phyloP scores from a whole-genome alignment of 352 stramenopile genomes.

The Globisporangium nagaii region DNA sequence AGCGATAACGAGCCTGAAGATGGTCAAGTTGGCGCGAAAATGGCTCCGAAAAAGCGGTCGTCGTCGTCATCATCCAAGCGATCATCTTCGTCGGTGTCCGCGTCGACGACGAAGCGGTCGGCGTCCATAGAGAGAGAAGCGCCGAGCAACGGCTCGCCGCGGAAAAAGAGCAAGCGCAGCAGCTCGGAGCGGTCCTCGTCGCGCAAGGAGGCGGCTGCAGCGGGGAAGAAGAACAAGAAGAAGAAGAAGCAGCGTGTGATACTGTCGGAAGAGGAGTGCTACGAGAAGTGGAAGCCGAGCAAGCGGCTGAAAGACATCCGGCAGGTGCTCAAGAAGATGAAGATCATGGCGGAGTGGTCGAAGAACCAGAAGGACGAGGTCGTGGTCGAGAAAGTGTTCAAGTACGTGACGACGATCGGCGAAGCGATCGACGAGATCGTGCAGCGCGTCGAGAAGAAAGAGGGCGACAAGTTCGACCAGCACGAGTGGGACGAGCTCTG shows the following conservation, averaged over 20 bases:
- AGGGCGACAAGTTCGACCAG: constrained; percentile 4
- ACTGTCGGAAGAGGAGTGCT: constrained; percentile 46
- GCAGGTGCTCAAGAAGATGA: constrained; percentile 84
- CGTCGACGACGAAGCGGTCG: constrained; percentile 29
- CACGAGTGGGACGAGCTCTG: constrained; percentile 72
- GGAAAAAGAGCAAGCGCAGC: constrained; percentile 21
- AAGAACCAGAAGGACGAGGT: constrained; percentile 78
- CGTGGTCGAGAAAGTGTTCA: constrained; percentile 82
- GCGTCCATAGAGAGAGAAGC: constrained; percentile 17
- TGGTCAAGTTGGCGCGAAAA: constrained; percentile 27
- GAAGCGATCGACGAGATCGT: constrained; percentile 77
- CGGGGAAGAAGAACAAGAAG: constrained; percentile 2
- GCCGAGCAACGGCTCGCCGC: constrained; percentile 14
- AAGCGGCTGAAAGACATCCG: constrained; percentile 72
- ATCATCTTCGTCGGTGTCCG: too few relatives aligned
- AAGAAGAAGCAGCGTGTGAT: constrained; percentile 18
- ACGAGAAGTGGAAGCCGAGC: constrained; percentile 78
- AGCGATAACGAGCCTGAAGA: constrained; percentile 43
- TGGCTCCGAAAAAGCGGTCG: not conserved
- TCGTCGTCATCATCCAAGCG: constrained; percentile 1
- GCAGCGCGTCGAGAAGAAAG: constrained; percentile 26
- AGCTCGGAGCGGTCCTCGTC: not conserved
- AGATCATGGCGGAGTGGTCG: constrained; percentile 79
- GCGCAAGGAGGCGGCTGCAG: too few relatives aligned
- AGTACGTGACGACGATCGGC: constrained; percentile 82